A percentile compares a stretch with the other conserved stretches of the same genome.
Evolutionary conservation across 2,329 filamentous ascomycete species (phyloP).

Genomic region (Trichocomaceae sp.): DNA sequence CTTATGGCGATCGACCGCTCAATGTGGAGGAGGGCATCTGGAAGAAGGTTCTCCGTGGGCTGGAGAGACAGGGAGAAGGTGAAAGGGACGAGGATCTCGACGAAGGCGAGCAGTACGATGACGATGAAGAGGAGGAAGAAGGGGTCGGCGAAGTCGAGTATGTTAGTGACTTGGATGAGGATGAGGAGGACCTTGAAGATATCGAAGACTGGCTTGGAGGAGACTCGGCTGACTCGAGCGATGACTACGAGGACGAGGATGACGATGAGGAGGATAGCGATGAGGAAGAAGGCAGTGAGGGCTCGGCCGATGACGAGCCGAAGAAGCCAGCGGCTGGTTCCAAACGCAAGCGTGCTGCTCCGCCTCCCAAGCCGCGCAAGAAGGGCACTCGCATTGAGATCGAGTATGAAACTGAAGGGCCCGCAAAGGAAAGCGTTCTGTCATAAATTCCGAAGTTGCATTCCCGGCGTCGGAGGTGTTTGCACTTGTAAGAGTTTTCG

Average conservation of each 20-base stretch:
- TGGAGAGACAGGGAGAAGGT: conserved; percentile 82
- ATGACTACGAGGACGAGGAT: conserved; percentile 43
- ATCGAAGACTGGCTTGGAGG: conserved; percentile 94
- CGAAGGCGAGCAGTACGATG: conserved; percentile 73
- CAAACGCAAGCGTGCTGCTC: conserved; percentile 52
- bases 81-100: conserved; percentile 80
- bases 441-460: conserved; percentile 24
- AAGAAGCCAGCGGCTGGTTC: conserved; percentile 40
- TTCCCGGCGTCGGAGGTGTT: conserved; percentile 10
- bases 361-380: conserved; percentile 52
- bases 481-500: conserved; percentile 1
- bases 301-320: conserved; percentile 48
- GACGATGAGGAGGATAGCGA: conserved; percentile 52
- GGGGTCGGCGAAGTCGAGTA: conserved; percentile 80
- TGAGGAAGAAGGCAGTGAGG: conserved; percentile 50
- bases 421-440: conserved; percentile 45
- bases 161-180: conserved; percentile 78
- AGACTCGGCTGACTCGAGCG: conserved; percentile 49
- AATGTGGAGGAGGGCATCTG: conserved; percentile 94
- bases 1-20: conserved; percentile 87
- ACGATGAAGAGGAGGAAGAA: conserved; percentile 64
- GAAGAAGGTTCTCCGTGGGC: conserved; percentile 89
- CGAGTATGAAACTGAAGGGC: conserved; percentile 68
- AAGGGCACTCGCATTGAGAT: conserved; percentile 64
- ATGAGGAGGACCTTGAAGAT: conserved; percentile 74